phyloP scores from a whole-genome alignment of 192 early-diverging fungal species.

The Jimgerdemannia lactiflua region DNA sequence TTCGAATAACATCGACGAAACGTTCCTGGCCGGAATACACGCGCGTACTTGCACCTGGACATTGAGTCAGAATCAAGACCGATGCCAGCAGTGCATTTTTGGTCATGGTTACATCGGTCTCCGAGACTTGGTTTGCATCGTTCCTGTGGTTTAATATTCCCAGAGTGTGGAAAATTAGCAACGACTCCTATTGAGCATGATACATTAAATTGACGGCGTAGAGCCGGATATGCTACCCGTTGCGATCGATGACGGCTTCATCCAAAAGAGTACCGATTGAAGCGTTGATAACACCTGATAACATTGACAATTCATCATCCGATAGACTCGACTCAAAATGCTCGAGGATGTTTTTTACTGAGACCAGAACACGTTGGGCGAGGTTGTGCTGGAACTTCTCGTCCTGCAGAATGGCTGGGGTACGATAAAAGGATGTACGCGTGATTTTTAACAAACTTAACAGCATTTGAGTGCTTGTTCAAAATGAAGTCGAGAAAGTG shows the following conservation, averaged over 20 bases:
- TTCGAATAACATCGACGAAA: slow-evolving; percentile 16
- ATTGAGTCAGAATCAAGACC: slow-evolving; percentile 25
- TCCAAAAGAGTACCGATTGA: slow-evolving; percentile 23
- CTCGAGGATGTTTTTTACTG: slow-evolving; percentile 42
- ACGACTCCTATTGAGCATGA: background rate
- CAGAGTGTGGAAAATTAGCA: background rate
- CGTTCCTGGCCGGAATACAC: slow-evolving; percentile 3
- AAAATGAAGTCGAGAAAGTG: too few species aligned
- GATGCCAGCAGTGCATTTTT: slow-evolving; percentile 27
- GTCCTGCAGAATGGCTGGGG: slow-evolving; percentile 39
- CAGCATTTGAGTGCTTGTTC: too few species aligned
- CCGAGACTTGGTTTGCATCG: background rate
- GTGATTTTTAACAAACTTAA: too few species aligned
- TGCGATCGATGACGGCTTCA: slow-evolving; percentile 3
- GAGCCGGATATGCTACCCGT: slow-evolving; percentile 7
- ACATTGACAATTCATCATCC: slow-evolving; percentile 10
- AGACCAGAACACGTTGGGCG: slow-evolving; percentile 42
- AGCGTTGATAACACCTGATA: slow-evolving; percentile 20
- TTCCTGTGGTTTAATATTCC: background rate
- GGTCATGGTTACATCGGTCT: slow-evolving; percentile 3
- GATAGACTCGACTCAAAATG: slow-evolving; percentile 22
- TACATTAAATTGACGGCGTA: too few species aligned
- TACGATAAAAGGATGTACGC: background rate
- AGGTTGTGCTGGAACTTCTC: slow-evolving; percentile 37
- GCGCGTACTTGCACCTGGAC: slow-evolving; percentile 24